Percentiles rank a stretch among this genome's conserved stretches.
phyloP scores from a whole-genome alignment of 73 alveolate species.

The Uronychia binucleata region DNA sequence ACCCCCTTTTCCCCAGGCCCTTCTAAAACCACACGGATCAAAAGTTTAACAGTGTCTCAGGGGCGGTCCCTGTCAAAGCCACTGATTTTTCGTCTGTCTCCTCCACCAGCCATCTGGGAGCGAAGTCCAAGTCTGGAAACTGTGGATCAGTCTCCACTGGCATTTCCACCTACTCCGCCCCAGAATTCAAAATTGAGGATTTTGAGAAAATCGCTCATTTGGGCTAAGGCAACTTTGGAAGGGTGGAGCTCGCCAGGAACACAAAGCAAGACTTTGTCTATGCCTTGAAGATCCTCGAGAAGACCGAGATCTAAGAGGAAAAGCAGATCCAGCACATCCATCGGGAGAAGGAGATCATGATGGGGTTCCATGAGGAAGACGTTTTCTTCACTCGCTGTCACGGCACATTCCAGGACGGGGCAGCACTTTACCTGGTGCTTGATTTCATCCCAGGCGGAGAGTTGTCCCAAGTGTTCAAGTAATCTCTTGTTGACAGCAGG shows the following conservation, averaged over 20 bases:
- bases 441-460: not conserved
- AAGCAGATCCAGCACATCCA: not conserved
- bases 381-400: not conserved
- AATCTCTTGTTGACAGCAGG: not conserved
- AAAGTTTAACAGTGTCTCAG: no score
- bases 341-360: not conserved
- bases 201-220: conserved; percentile 12
- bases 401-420: not conserved
- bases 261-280: not conserved
- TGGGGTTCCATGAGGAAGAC: not conserved
- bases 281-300: not conserved
- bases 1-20: no score
- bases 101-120: no score
- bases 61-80: no score
- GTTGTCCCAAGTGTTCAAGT: not conserved
- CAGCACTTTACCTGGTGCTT: not conserved
- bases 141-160: no score
- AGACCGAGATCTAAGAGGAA: not conserved
- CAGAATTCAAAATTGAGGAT: no score
- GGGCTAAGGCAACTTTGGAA: conserved; percentile 48
- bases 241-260: conserved; percentile 23
- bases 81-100: no score
- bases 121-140: no score
- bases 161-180: no score
- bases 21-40: no score